Base-by-base conservation (phyloP, 1,284 basidiomycete species). In the Sutorius eximius region DNA sequence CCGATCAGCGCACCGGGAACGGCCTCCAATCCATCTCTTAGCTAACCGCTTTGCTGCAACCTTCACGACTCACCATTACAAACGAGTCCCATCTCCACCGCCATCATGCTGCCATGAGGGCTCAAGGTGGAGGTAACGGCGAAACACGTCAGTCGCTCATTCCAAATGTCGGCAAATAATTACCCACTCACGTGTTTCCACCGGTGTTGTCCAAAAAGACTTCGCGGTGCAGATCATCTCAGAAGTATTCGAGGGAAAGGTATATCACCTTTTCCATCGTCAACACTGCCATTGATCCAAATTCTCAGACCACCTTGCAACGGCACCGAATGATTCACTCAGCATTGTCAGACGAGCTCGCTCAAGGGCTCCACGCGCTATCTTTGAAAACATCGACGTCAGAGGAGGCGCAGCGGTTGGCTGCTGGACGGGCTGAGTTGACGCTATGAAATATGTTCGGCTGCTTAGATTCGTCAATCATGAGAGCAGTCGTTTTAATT, bases 31-130 rank as follows among this genome's bases (percentile, higher is more conserved):
- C 53, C 52, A 37, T 55, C 45, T 52, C 52, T 57, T 61, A 89
- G 89, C 73, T 91, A 59, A 80, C 75, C 47, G 68, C 72, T 41
- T 70, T 81, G 45, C 76, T 91, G 53, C 74, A 75, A 61, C 88
- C 88, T 36, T 73, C 77, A 50, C 74, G 76, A 61, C 75, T 91
- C 62, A 74, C 67, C 51, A 84, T 91, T 66, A 77, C 77, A 43
- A 91, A 91, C 71, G 86, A 91, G 66, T 89, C 88, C 45, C 84
- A 82, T 79, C 77, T 87, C 72, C 89, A 91, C 71, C 79, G 84
- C 62, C 85, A 90, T 73, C 89, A 91, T 72, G 78, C 79, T 49
- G 75, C 89, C 47, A 91, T 91, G 89, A 78, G 80, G 65, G 82
- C 78, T 49, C 75, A 81, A 70, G 81, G 77, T 51, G 83, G 79